Conservation (phyloP, 2,329 filamentous ascomycete species). For the Cladosporium sp. region DNA sequence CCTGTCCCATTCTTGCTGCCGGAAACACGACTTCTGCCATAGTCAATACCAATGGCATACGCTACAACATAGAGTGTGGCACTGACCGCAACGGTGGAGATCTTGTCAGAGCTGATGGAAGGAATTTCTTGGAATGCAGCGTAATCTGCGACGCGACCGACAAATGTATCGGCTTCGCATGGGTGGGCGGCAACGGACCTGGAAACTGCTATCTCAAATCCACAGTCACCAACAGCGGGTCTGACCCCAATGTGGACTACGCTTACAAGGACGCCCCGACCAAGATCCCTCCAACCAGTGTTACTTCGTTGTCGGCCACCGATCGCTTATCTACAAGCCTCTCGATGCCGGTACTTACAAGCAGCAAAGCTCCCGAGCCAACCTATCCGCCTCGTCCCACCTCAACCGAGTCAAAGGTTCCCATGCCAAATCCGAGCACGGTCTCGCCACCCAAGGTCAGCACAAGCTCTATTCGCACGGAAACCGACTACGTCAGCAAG, state of each 20-base stretch:
- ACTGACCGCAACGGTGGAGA: conserved; percentile 21
- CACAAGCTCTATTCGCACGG: background rate
- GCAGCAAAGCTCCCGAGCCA: background rate
- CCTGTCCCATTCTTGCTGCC: conserved; percentile 1
- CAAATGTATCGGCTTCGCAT: conserved; percentile 19
- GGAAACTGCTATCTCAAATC: conserved; percentile 17
- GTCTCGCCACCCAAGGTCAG: background rate
- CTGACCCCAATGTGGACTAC: conserved; percentile 12
- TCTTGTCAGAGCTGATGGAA: conserved; percentile 11
- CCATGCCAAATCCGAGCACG: background rate
- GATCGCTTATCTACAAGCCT: background rate
- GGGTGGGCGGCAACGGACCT: conserved; percentile 14
- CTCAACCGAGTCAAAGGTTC: background rate
- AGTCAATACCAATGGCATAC: background rate
- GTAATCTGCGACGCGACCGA: conserved; percentile 17
- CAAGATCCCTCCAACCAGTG: background rate
- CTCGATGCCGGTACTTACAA: background rate
- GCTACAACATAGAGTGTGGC: conserved; percentile 17
- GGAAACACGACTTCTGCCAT: background rate
- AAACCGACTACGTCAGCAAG: background rate
- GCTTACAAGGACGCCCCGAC: conserved; percentile 7
- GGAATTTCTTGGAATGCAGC: conserved; percentile 20
- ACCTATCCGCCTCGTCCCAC: background rate
- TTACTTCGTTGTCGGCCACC: background rate
- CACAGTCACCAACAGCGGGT: background rate